Evolutionary conservation across 148 eudicot genomes (phyloP).

Genomic region (Selenicereus undatus): DNA sequence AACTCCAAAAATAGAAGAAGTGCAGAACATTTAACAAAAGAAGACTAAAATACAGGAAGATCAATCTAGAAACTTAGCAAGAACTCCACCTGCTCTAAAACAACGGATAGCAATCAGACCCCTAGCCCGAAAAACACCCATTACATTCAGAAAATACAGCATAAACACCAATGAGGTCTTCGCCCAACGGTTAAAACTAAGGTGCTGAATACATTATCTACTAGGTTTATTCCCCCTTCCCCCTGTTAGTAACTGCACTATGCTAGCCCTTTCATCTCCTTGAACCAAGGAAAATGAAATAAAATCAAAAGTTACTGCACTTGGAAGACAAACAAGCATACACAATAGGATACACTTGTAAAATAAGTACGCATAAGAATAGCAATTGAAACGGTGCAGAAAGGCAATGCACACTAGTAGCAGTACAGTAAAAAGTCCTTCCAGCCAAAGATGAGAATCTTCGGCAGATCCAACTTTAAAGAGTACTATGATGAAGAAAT

Average conservation of each 20-base stretch:
- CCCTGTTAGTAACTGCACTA: too few species aligned
- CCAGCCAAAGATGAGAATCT: constrained; percentile 5
- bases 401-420: constrained; percentile 5
- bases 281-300: not conserved
- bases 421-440: not conserved
- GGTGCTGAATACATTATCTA: not conserved
- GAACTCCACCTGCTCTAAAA: not conserved
- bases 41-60: not conserved
- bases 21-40: not conserved
- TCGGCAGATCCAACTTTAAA: constrained; percentile 4
- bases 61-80: not conserved
- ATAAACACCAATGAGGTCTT: not conserved
- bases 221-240: too few species aligned
- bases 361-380: not conserved
- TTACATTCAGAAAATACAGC: too few species aligned
- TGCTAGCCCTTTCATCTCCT: too few species aligned
- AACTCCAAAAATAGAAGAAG: too few species aligned
- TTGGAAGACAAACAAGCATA: not conserved
- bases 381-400: not conserved
- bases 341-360: not conserved
- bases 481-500: constrained; percentile 24
- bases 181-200: not conserved
- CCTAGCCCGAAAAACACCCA: not conserved
- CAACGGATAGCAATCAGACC: not conserved
- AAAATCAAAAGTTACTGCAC: not conserved